Base-by-base conservation (phyloP, 805 yeast species). In the Starmerella khaoyaiensis region DNA sequence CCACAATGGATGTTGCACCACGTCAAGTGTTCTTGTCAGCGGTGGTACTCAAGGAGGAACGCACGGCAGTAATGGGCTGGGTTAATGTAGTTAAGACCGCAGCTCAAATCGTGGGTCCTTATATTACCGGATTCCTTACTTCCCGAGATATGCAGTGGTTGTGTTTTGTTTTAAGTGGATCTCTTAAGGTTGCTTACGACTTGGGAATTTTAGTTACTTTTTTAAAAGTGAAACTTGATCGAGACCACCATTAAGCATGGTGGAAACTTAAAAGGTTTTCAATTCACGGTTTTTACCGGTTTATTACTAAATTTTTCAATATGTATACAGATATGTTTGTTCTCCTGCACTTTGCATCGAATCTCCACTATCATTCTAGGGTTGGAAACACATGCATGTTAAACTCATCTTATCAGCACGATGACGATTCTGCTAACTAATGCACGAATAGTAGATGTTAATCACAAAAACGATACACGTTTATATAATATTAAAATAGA, bases 1-100 rank as follows among this genome's bases (percentile, higher is more conserved):
- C 75, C 1, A 73, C 83, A 2, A 81, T 82, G 83, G 94, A 82
- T 54, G 93, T 79, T 17, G 86, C 83, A 4, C 93, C 94, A 11
- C 69, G 94, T 36, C 94, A 82, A 57, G 71, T 80, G 5, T 61
- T 82, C 28, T 59, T 82, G 35, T 76, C 90, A 0, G 68, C 79
- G 4, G 64, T 81, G 17, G 73, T 83, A 29, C 65, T 64, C 17
- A 67, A 69, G 24, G 58, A 64, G 11, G 93, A 81, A 41, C 59
- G 84, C 36, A 73, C 93, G 2, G 70, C 68, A 46, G 87, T 78
- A 1, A 68, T 82, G 76, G 94, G 94, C 2, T 64, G 79, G 14
- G 93, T 82, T 7, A 82, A 81, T 50, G 74, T 83, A 19, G 83
- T 79, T 19, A 80, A 80, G 55, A 83, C 93, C 1, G 65, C 76